These are phyloP conservation scores for Phycomyces nitens DNA, from an alignment of 192 early-diverging fungal genomes.

Conservation along the genomic window DNA sequence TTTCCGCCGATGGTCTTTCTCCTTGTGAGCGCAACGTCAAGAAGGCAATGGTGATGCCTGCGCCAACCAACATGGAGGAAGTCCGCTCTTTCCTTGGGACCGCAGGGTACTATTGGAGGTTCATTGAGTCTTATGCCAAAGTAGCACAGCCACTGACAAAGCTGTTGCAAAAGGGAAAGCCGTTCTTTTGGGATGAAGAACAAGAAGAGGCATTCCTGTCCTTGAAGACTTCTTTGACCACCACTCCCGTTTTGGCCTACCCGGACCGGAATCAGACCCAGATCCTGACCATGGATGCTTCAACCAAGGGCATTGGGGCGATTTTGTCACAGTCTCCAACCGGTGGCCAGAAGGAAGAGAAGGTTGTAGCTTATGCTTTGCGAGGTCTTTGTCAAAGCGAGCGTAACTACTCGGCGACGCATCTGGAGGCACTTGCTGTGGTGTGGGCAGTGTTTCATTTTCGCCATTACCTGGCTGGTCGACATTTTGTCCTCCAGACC, in stretches of 20 bases:
- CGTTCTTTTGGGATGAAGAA: slow-evolving; percentile 14
- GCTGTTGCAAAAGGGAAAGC: slow-evolving; percentile 20
- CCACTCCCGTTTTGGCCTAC: slow-evolving; percentile 6
- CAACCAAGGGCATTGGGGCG: neutral
- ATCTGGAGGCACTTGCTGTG: slow-evolving; percentile 35
- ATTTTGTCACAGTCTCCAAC: slow-evolving; percentile 9
- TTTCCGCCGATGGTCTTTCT: neutral
- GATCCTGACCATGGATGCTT: slow-evolving; percentile 5
- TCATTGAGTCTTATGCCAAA: slow-evolving; percentile 31
- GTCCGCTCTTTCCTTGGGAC: slow-evolving; percentile 33
- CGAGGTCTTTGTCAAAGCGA: slow-evolving; percentile 3
- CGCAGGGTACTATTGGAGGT: slow-evolving; percentile 34
- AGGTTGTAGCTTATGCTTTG: slow-evolving; percentile 1
- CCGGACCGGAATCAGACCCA: neutral
- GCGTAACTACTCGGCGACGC: slow-evolving; percentile 17
- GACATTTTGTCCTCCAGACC: slow-evolving; percentile 24
- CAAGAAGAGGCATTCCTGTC: neutral
- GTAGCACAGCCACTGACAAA: slow-evolving; percentile 21
- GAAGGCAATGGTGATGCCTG: slow-evolving; percentile 20
- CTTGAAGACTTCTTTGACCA: neutral
- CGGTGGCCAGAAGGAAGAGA: slow-evolving; percentile 2
- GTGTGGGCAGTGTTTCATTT: too few species aligned
- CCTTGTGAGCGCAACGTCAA: neutral
- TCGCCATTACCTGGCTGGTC: slow-evolving; percentile 24
- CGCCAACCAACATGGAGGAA: slow-evolving; percentile 12